Evolutionary conservation across 1,139 yeast genomes (phyloP).

Genomic region (Debaryomyces subglobosus): DNA sequence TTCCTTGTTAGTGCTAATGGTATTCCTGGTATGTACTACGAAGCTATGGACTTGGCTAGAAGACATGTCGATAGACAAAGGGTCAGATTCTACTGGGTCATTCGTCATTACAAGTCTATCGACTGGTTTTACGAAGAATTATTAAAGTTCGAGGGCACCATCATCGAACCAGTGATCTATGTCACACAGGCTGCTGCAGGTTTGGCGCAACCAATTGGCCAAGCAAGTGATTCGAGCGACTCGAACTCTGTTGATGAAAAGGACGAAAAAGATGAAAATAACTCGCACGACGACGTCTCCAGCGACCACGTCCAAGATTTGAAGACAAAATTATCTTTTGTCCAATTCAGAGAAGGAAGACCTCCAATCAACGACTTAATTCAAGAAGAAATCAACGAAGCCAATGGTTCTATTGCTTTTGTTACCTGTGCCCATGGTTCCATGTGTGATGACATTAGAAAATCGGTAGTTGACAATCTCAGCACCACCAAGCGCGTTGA

Average conservation of each 20-base stretch:
- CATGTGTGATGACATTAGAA: conserved; percentile 44
- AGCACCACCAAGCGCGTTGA: conserved; percentile 37
- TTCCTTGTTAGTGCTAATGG: conserved; percentile 50
- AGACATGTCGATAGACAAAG: conserved; percentile 20
- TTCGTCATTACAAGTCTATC: conserved; percentile 36
- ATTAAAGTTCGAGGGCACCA: conserved; percentile 23
- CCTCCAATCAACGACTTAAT: conserved; percentile 46
- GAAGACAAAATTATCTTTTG: conserved; percentile 23
- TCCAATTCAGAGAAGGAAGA: conserved; percentile 40
- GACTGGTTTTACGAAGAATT: conserved; percentile 42
- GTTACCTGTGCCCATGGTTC: conserved; percentile 46
- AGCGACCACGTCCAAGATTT: conserved; percentile 19
- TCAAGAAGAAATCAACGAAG: conserved; percentile 30
- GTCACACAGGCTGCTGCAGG: conserved; percentile 34
- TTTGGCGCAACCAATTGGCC: conserved; percentile 12
- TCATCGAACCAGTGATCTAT: conserved; percentile 33
- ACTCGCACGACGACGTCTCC: conserved; percentile 9
- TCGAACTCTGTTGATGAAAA: conserved; percentile 2
- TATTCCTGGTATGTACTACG: conserved; percentile 45
- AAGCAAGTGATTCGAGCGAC: conserved; percentile 1
- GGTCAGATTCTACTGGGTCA: conserved; percentile 38
- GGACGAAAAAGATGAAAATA: conserved; percentile 8
- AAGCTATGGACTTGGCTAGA: conserved; percentile 32
- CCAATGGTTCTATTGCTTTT: conserved; percentile 38
- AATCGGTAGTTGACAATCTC: conserved; percentile 33